Evolutionary conservation across 2,329 filamentous ascomycete species (phyloP).

Genomic region (Didymella keratinophila): DNA sequence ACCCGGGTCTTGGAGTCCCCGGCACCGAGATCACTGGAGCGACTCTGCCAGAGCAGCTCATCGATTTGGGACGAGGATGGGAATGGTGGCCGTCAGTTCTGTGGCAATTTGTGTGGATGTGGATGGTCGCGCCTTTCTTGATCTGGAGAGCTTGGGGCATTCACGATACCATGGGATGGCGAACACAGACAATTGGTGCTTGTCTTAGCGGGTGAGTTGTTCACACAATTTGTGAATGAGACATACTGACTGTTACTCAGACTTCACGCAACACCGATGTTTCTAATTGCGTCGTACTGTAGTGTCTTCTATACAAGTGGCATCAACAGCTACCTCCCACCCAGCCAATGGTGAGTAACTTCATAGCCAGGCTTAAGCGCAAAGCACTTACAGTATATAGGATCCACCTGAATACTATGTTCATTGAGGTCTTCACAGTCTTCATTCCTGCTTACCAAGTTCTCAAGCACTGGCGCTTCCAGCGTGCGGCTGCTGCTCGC

Average conservation of each 20-base stretch:
- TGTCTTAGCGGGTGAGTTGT: slow-evolving; percentile 27
- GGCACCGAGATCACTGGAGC: slow-evolving; percentile 27
- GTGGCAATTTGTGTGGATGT: slow-evolving; percentile 33
- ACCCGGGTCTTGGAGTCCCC: slow-evolving; percentile 25
- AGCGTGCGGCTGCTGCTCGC: slow-evolving; percentile 2
- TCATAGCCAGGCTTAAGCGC: not conserved
- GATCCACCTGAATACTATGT: slow-evolving; percentile 30
- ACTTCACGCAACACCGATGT: slow-evolving; percentile 32
- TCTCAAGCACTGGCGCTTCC: slow-evolving; percentile 18
- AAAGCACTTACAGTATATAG: slow-evolving; percentile 5
- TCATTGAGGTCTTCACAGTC: slow-evolving; percentile 28
- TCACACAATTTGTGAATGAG: not conserved
- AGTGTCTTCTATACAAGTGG: slow-evolving; percentile 21
- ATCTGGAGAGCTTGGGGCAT: slow-evolving; percentile 27
- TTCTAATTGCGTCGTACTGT: slow-evolving; percentile 29
- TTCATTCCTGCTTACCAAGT: slow-evolving; percentile 30
- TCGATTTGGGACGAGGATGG: slow-evolving; percentile 29
- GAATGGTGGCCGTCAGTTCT: slow-evolving; percentile 33
- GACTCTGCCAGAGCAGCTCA: slow-evolving; percentile 25
- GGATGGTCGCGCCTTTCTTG: slow-evolving; percentile 29
- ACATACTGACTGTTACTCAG: slow-evolving; percentile 11
- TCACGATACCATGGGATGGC: slow-evolving; percentile 29
- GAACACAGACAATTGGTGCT: slow-evolving; percentile 29
- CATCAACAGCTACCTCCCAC: slow-evolving; percentile 27
- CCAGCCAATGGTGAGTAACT: slow-evolving; percentile 27